Evolutionary conservation across 768 basidiomycete genomes (phyloP), one percentile per base, ranked within the genome.

Genomic region (Mycena indigotica): DNA sequence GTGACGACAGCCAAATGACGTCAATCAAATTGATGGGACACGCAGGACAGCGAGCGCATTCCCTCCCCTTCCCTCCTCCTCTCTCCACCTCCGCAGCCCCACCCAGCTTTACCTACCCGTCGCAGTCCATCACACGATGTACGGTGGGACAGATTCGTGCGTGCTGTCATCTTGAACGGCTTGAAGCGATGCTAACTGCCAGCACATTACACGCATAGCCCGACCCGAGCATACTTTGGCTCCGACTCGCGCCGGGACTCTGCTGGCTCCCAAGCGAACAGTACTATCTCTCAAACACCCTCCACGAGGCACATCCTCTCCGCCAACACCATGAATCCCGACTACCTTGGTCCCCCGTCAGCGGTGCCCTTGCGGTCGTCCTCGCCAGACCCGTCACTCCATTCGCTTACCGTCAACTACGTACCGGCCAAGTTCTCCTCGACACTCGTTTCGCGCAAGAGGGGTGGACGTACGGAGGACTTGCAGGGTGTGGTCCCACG

Each of bases 381-480:
- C 17, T 54, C 44, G 17, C 23, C 28, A 23, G 57, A 2, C 29
- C 57, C 15, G 17, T 21, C 32, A 52, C 29, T 55, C 0, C 63
- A 67, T 30, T 80, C 77, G n/a, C 76, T 84, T 54, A 74, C 74
- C 28, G 73, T 82, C 65, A 83, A 85, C 69, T 87, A 85, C 66
- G 76, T 87, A 24, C 85, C 85, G 13, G 67, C 75, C 51, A 87
- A 87, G 71, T 86, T 86, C 73, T 80, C 83, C 23, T 66, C 67
- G 61, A 71, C 66, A 64, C 70, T 72, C 71, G 58, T 75, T 70
- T 63, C 70, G 67, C 39, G 78, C 68, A 28, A 59, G 24, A 46
- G 61, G 2, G 46, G 39, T 12, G 23, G 28, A 15, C 30, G 21
- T 2, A 28, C 41, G 2, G 32, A 29, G 57, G 61, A 39, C 6